A percentile compares a stretch with the other conserved stretches of the same genome.
Evolutionary conservation across 306 rosid species (phyloP).

Genomic region (Rosa lucieae): DNA sequence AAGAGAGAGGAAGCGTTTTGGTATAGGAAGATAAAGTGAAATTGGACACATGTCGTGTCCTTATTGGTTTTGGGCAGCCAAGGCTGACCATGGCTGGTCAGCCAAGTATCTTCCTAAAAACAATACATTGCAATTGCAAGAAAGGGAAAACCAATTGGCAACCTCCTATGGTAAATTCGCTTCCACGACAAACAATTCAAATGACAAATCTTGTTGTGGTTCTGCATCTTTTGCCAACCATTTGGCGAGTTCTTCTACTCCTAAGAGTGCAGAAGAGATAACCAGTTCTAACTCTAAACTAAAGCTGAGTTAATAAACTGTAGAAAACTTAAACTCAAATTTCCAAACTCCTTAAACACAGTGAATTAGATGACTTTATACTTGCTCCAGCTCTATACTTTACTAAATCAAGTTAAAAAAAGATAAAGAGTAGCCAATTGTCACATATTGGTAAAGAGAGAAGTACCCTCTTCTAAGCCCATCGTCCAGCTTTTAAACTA

Average conservation of each 20-base stretch:
- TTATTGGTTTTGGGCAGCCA: no score
- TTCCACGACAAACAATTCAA: neutral
- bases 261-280: neutral
- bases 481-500: no score
- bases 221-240: neutral
- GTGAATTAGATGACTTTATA: neutral
- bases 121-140: slow-evolving; percentile 12
- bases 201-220: neutral
- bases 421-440: no score
- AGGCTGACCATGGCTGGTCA: no score
- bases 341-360: neutral
- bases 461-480: no score
- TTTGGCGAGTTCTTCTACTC: neutral
- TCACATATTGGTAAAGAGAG: no score
- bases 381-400: no score
- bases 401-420: no score
- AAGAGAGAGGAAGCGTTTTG: no score
- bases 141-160: neutral
- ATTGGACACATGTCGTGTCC: no score
- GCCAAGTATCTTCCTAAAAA: no score
- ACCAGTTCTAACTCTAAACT: neutral
- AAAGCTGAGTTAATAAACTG: neutral
- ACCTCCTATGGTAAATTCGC: neutral
- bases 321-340: neutral
- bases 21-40: no score